Conservation (phyloP, 169 alveolate genomes). For the Perkinsus chesapeaki region DNA sequence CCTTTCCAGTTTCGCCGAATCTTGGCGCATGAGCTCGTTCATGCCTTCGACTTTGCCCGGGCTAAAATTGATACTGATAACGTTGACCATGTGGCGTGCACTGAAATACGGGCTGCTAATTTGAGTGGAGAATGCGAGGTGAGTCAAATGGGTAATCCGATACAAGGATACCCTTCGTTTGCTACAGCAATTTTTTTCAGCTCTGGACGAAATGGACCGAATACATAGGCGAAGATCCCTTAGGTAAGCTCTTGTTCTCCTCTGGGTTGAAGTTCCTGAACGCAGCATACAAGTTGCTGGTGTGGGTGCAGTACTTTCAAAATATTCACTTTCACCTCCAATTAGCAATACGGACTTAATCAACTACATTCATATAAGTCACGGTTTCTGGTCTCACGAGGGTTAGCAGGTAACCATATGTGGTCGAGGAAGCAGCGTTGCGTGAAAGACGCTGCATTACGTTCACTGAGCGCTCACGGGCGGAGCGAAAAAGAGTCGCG, state of each 20-base stretch:
- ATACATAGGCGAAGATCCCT: not conserved
- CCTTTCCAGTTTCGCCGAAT: conserved; percentile 41
- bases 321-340: too few species aligned
- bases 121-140: conserved; percentile 46
- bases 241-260: not conserved
- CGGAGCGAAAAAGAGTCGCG: not conserved
- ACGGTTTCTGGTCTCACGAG: not conserved
- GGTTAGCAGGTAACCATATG: conserved; percentile 8
- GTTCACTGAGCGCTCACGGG: not conserved
- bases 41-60: conserved; percentile 58
- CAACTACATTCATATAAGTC: not conserved
- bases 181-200: not conserved
- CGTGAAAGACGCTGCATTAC: conserved; percentile 4
- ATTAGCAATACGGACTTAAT: too few species aligned
- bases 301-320: too few species aligned
- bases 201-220: not conserved
- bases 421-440: conserved; percentile 11
- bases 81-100: conserved; percentile 51
- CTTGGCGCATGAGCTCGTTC: conserved; percentile 49
- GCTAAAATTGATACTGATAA: conserved; percentile 42
- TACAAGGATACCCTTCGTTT: not conserved
- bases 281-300: too few species aligned
- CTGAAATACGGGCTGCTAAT: conserved; percentile 52
- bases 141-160: not conserved
- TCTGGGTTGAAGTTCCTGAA: not conserved